Conservation (phyloP, 345 rosid species). For the Salix viminalis region DNA sequence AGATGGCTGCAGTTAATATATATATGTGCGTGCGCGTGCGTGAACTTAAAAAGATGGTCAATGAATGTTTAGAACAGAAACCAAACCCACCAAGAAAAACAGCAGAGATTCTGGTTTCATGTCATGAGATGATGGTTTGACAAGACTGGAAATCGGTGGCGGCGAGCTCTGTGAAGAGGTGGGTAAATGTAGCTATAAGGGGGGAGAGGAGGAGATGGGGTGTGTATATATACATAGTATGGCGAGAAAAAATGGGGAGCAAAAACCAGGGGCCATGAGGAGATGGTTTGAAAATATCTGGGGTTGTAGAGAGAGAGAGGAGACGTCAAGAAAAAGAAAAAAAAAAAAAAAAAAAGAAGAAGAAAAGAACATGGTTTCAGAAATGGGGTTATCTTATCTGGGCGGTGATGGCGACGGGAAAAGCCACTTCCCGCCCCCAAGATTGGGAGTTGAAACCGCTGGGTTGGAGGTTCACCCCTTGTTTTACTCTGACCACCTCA, state of each 20-base stretch:
- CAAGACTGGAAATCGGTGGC: not conserved
- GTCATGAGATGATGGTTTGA: not conserved
- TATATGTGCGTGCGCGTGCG: not conserved
- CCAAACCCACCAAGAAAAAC: not conserved
- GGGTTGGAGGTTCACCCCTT: constrained; percentile 23
- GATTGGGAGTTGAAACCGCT: constrained; percentile 37
- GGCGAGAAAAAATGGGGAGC: constrained; percentile 2
- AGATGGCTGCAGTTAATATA: not conserved
- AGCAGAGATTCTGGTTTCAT: not conserved
- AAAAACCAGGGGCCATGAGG: constrained; percentile 57
- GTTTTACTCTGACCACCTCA: constrained; percentile 38
- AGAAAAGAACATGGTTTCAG: not conserved
- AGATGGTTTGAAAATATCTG: not conserved
- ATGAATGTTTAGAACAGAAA: not conserved
- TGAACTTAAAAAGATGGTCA: too few relatives aligned
- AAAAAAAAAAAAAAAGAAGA: not conserved
- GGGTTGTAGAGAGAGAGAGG: not conserved
- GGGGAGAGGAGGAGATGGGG: not conserved
- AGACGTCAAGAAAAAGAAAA: not conserved
- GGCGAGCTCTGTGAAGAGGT: not conserved
- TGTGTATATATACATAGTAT: not conserved
- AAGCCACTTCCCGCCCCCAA: constrained; percentile 39
- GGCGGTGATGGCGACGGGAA: not conserved
- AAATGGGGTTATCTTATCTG: not conserved
- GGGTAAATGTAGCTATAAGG: not conserved